Base-by-base conservation (phyloP, 768 basidiomycete species). In the Boletellus ananiceps region DNA sequence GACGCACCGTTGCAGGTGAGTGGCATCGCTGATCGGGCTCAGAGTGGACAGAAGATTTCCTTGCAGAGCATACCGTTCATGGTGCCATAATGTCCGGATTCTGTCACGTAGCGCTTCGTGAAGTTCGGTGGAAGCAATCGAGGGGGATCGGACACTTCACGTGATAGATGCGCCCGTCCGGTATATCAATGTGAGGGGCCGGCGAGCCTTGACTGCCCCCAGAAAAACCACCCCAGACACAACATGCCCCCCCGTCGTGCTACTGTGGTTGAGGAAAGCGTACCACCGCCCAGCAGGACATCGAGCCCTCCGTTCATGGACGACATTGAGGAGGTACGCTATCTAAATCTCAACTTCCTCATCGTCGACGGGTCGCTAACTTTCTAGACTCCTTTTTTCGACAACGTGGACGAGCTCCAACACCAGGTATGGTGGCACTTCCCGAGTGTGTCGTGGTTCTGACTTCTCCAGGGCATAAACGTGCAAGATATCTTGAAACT, bases 401-500 rank as follows among this genome's bases (percentile, higher is more conserved):
- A 89, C 60, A 82, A 71, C 18, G 78, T 91, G n/a, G 88, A 91
- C 57, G 88, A 90, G 55, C 82, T 91, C 13, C 88, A 91, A 60
- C 83, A 87, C 56, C 85, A 91, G 63, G 88, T 85, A 58, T 27
- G 77, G 46, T 19, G 13, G 40, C 42, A 47, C 40, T 29, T 40
- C 23, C 34, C 34, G 44, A 54, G 57, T 51, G 16, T 44, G 27
- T 44, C 40, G 37, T 16, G 32, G 40, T 18, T 39, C 31, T 46
- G 23, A 58, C 29, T 18, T 27, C 16, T 15, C 35, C 57, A 95
- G 93, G 93, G 93, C 13, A 94, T 95, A 67, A 95, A 93, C 56
- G 84, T 93, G 23, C 92, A 95, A 73, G 94, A 97, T 64, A 96
- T 97, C 49, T 66, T 86, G 44, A 97, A 97, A 70, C 81, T 97